Conservation (phyloP, 371 early-diverging fungal genomes). For the Mortierella sp. region DNA sequence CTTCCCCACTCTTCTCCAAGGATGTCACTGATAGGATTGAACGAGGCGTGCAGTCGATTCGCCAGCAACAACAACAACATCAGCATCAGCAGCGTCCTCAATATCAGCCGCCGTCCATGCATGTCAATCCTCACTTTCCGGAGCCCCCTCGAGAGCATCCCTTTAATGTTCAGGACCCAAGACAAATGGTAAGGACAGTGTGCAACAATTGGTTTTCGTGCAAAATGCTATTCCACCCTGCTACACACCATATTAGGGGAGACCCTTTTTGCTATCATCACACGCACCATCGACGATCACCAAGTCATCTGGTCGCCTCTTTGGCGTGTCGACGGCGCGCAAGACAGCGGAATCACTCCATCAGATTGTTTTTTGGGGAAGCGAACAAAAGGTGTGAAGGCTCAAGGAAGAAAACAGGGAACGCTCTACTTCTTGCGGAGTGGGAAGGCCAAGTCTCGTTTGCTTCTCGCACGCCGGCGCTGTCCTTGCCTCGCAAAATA, state of each 20-base stretch:
- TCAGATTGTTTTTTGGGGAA: no score
- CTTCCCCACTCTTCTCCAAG: conserved; percentile 68
- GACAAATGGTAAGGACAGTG: conserved; percentile 55
- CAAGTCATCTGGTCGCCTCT: no score
- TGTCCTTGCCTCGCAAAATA: conserved; percentile 1
- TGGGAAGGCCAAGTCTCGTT: background rate
- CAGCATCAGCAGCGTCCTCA: no score
- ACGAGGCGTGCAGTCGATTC: conserved; percentile 57
- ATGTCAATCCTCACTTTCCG: conserved; percentile 72
- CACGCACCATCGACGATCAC: no score
- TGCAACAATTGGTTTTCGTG: conserved; percentile 1
- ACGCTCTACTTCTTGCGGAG: no score
- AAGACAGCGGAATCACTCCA: no score
- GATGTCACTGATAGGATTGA: conserved; percentile 68
- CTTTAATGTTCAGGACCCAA: conserved; percentile 10
- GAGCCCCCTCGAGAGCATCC: conserved; percentile 29
- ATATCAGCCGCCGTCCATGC: conserved; percentile 55
- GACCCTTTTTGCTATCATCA: background rate
- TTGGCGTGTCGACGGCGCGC: no score
- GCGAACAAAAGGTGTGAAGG: no score
- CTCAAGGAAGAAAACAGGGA: no score
- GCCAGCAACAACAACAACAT: conserved; percentile 25
- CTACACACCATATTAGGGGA: background rate
- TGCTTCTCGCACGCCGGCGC: background rate
- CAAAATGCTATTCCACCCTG: background rate